These are phyloP conservation scores for Cladorrhinum samala DNA, from an alignment of 495 filamentous ascomycete species.

Conservation along the genomic window DNA sequence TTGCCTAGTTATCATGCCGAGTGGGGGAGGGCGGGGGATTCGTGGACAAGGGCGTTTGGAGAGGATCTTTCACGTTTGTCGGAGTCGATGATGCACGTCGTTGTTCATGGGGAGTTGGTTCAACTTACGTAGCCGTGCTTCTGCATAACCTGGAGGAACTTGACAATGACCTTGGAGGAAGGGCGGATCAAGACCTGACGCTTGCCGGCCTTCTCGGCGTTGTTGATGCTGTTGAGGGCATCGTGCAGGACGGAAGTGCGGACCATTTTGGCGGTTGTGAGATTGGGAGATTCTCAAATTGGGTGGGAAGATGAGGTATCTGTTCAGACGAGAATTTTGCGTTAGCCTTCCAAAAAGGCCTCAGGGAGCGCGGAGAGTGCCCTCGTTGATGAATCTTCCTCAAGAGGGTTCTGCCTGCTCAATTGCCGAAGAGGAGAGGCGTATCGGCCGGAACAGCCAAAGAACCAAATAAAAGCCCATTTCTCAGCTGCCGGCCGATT, in stretches of 20 bases:
- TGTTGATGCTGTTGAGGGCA: conserved; percentile 99
- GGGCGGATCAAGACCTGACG: conserved; percentile 95
- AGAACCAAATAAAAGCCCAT: conserved; percentile 4
- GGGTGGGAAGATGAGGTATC: conserved; percentile 67
- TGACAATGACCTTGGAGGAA: conserved; percentile 97
- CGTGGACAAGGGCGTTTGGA: too few species aligned
- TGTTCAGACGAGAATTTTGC: conserved; percentile 32
- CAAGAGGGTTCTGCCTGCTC: conserved; percentile 91
- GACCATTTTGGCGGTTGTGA: conserved; percentile 77
- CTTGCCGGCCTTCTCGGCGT: conserved; percentile 98
- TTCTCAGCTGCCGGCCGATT: conserved; percentile 32
- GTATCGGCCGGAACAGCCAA: too few species aligned
- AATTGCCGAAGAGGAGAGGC: conserved; percentile 62
- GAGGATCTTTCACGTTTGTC: conserved; percentile 20
- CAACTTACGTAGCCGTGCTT: conserved; percentile 78
- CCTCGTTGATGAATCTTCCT: conserved; percentile 44
- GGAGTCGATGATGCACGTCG: conserved; percentile 36
- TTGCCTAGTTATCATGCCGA: conserved; percentile 99
- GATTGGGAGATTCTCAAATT: conserved; percentile 71
- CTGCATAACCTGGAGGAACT: conserved; percentile 98
- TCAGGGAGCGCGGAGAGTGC: conserved; percentile 85
- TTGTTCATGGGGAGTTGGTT: neutral
- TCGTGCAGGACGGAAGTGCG: conserved; percentile 98
- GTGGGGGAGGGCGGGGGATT: conserved; percentile 3
- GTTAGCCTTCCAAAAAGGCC: conserved; percentile 75